Conservation (phyloP, 441 rosid species). For the Corymbia calophylla region DNA sequence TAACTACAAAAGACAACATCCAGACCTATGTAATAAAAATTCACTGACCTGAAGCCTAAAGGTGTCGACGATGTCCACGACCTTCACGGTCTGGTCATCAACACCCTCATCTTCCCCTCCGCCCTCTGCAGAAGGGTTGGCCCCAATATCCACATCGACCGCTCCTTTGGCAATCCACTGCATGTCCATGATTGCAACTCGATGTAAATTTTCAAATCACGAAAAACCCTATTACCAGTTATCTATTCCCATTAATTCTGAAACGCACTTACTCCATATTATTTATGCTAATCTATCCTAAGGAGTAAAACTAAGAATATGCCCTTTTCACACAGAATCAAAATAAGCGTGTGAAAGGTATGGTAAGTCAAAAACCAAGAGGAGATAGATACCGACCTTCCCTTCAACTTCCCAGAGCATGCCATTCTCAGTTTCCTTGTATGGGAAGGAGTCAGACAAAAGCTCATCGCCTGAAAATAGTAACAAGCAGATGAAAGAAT, state of each 20-base stretch:
- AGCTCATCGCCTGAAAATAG: constrained; percentile 78
- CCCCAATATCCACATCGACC: constrained; percentile 79
- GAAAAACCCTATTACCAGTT: neutral
- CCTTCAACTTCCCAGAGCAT: constrained; percentile 90
- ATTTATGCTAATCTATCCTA: neutral
- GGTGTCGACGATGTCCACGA: constrained; percentile 93
- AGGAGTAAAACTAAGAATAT: neutral
- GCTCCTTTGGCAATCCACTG: constrained; percentile 92
- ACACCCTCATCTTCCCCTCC: constrained; percentile 70
- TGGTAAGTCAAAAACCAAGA: neutral
- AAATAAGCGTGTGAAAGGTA: fast-evolving
- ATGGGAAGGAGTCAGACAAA: constrained; percentile 84
- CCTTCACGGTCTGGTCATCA: constrained; percentile 76
- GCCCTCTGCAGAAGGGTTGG: constrained; percentile 98
- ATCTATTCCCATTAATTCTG: neutral
- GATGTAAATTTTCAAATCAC: neutral
- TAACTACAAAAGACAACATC: neutral
- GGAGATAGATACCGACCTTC: constrained; percentile 30
- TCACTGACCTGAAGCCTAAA: constrained; percentile 87
- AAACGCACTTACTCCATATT: neutral
- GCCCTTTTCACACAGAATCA: neutral
- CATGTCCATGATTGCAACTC: neutral
- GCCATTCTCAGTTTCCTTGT: constrained; percentile 78
- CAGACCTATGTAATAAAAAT: neutral
- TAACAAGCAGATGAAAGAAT: neutral